These are phyloP conservation scores for Astraeus odoratus DNA, from an alignment of 768 basidiomycete species.

Conservation along the genomic window DNA sequence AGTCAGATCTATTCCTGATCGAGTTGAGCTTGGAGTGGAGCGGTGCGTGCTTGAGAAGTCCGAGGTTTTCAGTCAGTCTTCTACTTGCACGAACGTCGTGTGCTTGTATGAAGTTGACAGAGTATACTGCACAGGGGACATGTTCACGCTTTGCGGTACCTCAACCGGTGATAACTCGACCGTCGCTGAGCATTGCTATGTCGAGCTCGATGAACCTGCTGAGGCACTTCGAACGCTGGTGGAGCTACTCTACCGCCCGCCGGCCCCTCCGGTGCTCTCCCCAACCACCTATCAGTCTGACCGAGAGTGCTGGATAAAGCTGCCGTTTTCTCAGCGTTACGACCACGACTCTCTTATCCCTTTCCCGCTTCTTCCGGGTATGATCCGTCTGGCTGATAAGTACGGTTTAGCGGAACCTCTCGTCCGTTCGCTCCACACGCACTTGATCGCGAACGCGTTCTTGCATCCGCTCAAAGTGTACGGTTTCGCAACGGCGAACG, in stretches of 20 bases:
- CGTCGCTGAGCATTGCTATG: neutral
- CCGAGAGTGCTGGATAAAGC: constrained; percentile 20
- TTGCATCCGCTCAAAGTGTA: constrained; percentile 54
- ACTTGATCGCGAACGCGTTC: constrained; percentile 49
- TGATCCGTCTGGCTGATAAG: constrained; percentile 60
- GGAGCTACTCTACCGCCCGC: constrained; percentile 49
- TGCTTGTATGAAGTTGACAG: constrained; percentile 7
- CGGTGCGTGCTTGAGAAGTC: constrained; percentile 45
- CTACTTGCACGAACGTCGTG: constrained; percentile 1
- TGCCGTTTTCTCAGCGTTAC: constrained; percentile 23
- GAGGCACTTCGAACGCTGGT: constrained; percentile 44
- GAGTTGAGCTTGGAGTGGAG: constrained; percentile 41
- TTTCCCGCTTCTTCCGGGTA: constrained; percentile 51
- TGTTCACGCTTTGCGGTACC: constrained; percentile 65
- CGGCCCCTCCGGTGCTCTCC: constrained; percentile 35
- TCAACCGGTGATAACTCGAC: constrained; percentile 12
- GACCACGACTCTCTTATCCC: constrained; percentile 47
- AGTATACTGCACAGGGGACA: constrained; percentile 42
- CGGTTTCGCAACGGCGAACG: constrained; percentile 41
- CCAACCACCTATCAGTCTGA: constrained; percentile 17
- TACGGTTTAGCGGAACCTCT: constrained; percentile 48
- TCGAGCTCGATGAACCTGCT: constrained; percentile 50
- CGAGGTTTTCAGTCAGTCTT: constrained; percentile 54
- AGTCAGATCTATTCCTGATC: constrained; percentile 49
- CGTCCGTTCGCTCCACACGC: constrained; percentile 36